Percentiles rank a stretch among this genome's conserved stretches.
Evolutionary conservation across 192 early-diverging fungal genomes (phyloP).

Genomic region (Coemansia sp.): DNA sequence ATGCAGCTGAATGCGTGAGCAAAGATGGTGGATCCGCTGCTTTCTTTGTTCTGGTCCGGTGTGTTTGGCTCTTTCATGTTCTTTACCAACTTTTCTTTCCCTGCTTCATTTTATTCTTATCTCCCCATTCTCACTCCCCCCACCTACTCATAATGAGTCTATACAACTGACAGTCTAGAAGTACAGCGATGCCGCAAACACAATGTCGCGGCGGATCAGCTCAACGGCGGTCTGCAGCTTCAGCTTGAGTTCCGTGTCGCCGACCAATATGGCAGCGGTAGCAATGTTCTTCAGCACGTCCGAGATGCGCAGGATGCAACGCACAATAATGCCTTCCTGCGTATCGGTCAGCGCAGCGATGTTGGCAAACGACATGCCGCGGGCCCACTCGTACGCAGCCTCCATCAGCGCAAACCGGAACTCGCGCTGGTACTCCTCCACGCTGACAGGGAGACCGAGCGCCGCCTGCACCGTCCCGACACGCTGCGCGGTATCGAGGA

Average conservation of each 20-base stretch:
- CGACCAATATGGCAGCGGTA: constrained; percentile 84
- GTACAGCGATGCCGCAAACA: constrained; percentile 92
- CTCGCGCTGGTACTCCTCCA: constrained; percentile 52
- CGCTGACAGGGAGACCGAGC: constrained; percentile 62
- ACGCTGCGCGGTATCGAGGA: constrained; percentile 66
- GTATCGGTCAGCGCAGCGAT: constrained; percentile 93
- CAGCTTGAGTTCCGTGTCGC: constrained; percentile 78
- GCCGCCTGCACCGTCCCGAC: constrained; percentile 73
- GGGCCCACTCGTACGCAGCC: constrained; percentile 97
- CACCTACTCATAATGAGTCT: neutral
- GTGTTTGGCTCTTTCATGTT: neutral
- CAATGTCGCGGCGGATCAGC: constrained; percentile 90
- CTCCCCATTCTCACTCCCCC: neutral
- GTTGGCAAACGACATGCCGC: constrained; percentile 86
- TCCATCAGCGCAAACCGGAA: constrained; percentile 90
- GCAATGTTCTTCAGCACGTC: constrained; percentile 90
- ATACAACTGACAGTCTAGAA: constrained; percentile 26
- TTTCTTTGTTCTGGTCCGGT: too few species aligned
- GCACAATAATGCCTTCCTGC: constrained; percentile 91
- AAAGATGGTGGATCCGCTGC: too few species aligned
- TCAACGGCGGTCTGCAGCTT: constrained; percentile 91
- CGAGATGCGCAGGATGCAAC: constrained; percentile 89
- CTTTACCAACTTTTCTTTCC: neutral
- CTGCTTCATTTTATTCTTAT: neutral
- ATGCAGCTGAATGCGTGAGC: constrained; percentile 55